Conservation (phyloP, 768 basidiomycete species). For the Tulasnella sp. region DNA sequence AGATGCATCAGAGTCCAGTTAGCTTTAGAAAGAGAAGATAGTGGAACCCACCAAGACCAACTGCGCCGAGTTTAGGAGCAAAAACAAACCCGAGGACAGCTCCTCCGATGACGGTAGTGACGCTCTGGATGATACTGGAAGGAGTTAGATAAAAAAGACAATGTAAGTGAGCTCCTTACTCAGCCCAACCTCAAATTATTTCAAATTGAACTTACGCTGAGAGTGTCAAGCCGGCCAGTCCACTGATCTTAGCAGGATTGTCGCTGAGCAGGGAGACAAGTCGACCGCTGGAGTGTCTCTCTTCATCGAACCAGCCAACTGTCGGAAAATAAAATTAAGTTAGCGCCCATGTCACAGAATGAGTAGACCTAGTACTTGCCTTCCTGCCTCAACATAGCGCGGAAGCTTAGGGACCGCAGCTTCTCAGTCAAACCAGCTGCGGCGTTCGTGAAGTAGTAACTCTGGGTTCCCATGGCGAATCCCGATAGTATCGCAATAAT, state of each 20-base stretch:
- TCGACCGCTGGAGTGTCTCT: constrained; percentile 65
- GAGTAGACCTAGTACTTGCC: constrained; percentile 33
- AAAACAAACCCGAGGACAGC: constrained; percentile 65
- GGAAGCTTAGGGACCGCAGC: constrained; percentile 61
- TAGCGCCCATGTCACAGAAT: background rate
- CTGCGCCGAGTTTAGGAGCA: constrained; percentile 67
- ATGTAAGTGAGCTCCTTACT: too few species aligned
- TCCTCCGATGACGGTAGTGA: constrained; percentile 56
- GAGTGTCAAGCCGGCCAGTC: constrained; percentile 75
- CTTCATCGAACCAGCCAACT: constrained; percentile 84
- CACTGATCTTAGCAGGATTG: constrained; percentile 80
- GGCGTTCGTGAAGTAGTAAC: constrained; percentile 52
- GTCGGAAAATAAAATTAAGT: background rate
- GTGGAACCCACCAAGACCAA: constrained; percentile 26
- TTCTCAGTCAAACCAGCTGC: constrained; percentile 60
- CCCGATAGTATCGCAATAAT: constrained; percentile 26
- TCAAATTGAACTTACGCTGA: constrained; percentile 45
- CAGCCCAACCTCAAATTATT: too few species aligned
- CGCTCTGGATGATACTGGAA: constrained; percentile 62
- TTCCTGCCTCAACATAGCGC: constrained; percentile 76
- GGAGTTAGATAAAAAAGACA: background rate
- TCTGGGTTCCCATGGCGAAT: constrained; percentile 50
- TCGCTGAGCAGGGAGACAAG: constrained; percentile 72
- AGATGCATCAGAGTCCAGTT: background rate
- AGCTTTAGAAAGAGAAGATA: constrained; percentile 23